Evolutionary conservation across 495 filamentous ascomycete genomes (phyloP).

Genomic region (Pseudotulostoma volvatum): DNA sequence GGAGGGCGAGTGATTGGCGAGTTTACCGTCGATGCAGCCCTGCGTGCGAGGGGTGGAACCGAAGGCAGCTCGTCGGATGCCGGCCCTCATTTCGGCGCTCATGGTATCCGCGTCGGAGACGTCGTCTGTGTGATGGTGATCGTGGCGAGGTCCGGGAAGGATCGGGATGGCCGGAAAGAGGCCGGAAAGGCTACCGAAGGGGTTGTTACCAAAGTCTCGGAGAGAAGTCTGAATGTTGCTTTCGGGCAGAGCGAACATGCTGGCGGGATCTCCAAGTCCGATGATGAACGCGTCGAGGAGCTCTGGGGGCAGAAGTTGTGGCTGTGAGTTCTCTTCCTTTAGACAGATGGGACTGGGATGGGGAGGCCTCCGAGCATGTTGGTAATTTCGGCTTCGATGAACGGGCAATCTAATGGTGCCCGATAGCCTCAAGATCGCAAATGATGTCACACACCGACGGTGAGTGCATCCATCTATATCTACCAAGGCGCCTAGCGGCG

Average conservation of each 20-base stretch:
- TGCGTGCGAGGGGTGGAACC: slow-evolving; percentile 18
- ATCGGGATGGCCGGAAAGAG: slow-evolving; percentile 41
- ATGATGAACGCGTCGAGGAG: slow-evolving; percentile 43
- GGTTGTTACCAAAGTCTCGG: slow-evolving; percentile 57
- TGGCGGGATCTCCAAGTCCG: slow-evolving; percentile 27
- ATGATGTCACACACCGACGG: slow-evolving; percentile 84
- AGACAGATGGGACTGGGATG: no score
- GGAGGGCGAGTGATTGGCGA: slow-evolving; percentile 80
- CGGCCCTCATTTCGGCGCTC: slow-evolving; percentile 40
- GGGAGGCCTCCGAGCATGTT: no score
- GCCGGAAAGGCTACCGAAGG: slow-evolving; percentile 39
- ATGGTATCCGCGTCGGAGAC: slow-evolving; percentile 78
- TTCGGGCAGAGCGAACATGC: slow-evolving; percentile 46
- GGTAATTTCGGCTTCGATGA: no score
- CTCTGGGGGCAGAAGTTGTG: slow-evolving; percentile 46
- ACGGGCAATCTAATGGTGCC: no score
- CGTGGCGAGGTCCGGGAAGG: slow-evolving; percentile 47
- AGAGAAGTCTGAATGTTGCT: slow-evolving; percentile 44
- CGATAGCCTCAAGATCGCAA: slow-evolving; percentile 69
- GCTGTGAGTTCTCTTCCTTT: slow-evolving; percentile 33
- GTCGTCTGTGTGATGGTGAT: slow-evolving; percentile 70
- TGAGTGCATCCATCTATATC: slow-evolving; percentile 16
- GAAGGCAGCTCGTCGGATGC: slow-evolving; percentile 23
- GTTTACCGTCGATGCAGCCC: slow-evolving; percentile 56
- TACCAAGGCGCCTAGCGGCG: not conserved